These are phyloP conservation scores for Cryptomeria japonica DNA, from an alignment of 75 land plant species.

Conservation along the genomic window DNA sequence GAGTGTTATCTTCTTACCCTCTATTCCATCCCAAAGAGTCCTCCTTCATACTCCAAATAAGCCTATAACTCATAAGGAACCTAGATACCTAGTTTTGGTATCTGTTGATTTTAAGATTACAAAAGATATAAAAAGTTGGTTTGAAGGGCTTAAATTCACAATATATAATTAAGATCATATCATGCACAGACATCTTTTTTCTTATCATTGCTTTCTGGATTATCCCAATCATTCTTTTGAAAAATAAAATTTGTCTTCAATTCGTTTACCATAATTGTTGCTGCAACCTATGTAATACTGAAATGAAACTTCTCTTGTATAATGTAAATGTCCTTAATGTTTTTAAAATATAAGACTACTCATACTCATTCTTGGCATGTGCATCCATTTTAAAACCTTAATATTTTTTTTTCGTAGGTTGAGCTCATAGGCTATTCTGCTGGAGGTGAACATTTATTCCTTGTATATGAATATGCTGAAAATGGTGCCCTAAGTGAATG, in stretches of 20 bases:
- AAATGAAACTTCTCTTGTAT: background rate
- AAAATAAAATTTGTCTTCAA: background rate
- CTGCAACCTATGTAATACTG: background rate
- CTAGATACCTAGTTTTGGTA: background rate
- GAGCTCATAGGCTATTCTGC: constrained; percentile 92
- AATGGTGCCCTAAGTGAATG: constrained; percentile 92
- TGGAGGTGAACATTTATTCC: constrained; percentile 64
- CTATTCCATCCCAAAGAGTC: too few species aligned
- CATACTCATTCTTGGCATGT: background rate
- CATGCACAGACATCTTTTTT: background rate
- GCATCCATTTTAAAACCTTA: background rate
- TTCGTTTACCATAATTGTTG: background rate
- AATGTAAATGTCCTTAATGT: background rate
- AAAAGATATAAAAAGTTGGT: background rate
- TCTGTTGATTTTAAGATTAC: background rate
- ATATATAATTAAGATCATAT: background rate
- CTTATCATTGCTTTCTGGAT: background rate
- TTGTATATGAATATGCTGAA: constrained; percentile 89
- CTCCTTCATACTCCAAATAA: too few species aligned
- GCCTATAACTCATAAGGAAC: too few species aligned
- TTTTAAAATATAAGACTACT: background rate
- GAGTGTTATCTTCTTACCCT: too few species aligned
- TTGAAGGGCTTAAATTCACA: background rate
- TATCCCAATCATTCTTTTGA: background rate
- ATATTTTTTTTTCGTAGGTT: constrained; percentile 55